These are phyloP conservation scores for Solanum ossicruentum DNA, from an alignment of 257 asterid species.

Conservation along the genomic window DNA sequence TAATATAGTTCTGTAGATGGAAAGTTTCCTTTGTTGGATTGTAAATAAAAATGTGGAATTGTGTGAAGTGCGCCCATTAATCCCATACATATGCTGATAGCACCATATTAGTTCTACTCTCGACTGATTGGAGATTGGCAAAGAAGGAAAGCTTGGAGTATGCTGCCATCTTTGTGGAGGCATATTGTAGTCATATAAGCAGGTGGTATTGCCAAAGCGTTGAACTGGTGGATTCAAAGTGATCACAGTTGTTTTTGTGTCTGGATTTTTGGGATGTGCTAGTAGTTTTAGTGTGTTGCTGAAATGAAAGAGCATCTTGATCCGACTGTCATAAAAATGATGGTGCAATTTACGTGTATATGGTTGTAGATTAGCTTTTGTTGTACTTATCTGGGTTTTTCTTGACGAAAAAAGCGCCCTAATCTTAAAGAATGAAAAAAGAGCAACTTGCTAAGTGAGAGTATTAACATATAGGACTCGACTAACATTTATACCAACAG, in stretches of 20 bases:
- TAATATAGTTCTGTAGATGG: slow-evolving; percentile 19
- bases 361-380: not conserved
- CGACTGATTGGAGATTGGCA: not conserved
- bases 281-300: not conserved
- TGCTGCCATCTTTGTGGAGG: not conserved
- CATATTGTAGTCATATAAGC: not conserved
- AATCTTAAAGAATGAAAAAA: not conserved
- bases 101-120: slow-evolving; percentile 12
- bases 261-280: not conserved
- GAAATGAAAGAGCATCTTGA: not conserved
- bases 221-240: not conserved
- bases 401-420: not conserved
- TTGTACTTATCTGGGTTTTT: not conserved
- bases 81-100: slow-evolving; percentile 5
- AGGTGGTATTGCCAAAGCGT: not conserved
- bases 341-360: not conserved
- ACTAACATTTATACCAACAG: not conserved
- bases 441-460: not conserved
- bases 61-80: slow-evolving; percentile 25
- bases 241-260: not conserved
- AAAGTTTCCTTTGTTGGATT: slow-evolving; percentile 34
- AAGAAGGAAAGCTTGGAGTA: not conserved
- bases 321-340: not conserved
- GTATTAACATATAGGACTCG: not conserved
- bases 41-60: slow-evolving; percentile 41